Evolutionary conservation across 1,284 basidiomycete genomes (phyloP).

Genomic region (Trichosporon sp.): DNA sequence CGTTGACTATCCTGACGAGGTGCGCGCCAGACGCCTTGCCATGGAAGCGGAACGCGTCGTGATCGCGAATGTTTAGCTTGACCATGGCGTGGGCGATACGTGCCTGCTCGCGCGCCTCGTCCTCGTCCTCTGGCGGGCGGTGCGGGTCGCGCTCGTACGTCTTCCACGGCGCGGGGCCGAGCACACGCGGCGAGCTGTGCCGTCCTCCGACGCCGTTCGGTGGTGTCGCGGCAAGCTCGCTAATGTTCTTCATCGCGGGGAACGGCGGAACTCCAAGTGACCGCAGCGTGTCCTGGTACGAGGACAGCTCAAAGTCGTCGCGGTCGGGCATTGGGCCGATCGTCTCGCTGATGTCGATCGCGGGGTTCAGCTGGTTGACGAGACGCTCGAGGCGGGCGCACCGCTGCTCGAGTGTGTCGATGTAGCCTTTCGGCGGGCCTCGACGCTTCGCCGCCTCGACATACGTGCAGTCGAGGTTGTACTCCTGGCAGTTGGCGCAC

Average conservation of each 20-base stretch:
- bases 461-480: slow-evolving; percentile 74
- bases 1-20: slow-evolving; percentile 67
- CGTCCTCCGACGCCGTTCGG: slow-evolving; percentile 36
- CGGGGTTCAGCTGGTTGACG: slow-evolving; percentile 67
- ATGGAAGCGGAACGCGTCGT: slow-evolving; percentile 63
- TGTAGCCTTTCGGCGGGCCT: slow-evolving; percentile 79
- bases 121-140: slow-evolving; percentile 37
- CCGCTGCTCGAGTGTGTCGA: slow-evolving; percentile 71
- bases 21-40: slow-evolving; percentile 71
- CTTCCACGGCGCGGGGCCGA: slow-evolving; percentile 45
- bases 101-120: slow-evolving; percentile 34
- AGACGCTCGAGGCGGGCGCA: slow-evolving; percentile 73
- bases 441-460: slow-evolving; percentile 75
- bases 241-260: slow-evolving; percentile 43
- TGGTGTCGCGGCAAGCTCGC: slow-evolving; percentile 16
- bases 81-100: slow-evolving; percentile 42
- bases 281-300: slow-evolving; percentile 44
- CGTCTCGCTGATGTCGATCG: slow-evolving; percentile 66
- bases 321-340: slow-evolving; percentile 70
- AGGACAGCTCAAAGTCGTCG: slow-evolving; percentile 67
- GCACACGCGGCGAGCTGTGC: slow-evolving; percentile 33
- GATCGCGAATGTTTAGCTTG: slow-evolving; percentile 47
- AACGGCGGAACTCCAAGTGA: slow-evolving; percentile 47
- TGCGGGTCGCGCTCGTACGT: slow-evolving; percentile 44
- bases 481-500: slow-evolving; percentile 78